Evolutionary conservation across 495 filamentous ascomycete species (phyloP), one percentile per base, ranked within the genome.

Genomic region (Neurospora sp.): DNA sequence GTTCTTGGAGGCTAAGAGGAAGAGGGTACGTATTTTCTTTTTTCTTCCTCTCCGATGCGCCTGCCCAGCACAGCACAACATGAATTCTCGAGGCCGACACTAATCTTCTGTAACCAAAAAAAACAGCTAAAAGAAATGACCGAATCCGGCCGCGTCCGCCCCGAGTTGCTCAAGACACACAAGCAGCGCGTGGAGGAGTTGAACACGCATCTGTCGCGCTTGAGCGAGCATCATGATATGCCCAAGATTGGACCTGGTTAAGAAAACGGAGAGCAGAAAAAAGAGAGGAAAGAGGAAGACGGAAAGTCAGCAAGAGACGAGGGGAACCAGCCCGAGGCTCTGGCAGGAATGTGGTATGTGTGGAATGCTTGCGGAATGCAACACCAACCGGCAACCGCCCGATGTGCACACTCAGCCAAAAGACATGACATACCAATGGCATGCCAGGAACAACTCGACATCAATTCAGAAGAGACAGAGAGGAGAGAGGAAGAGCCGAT

Each of bases 161-260:
- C 84, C 35, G 93, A 94, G 77, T 92, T 94, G 35, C 86, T 92
- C 77, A 99, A 98, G 87, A 96, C 94, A 48, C 96, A 99, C 79
- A 99, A 98, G 81, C 91, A 99, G 86, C 90, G 92, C 2, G 96
- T 99, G 59, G 94, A 99, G 81, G 94, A 97, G 81, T 85, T 98
- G 75, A 99, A 99, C 81, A 92, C 93, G 78, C 97, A 97, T 79
- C 84, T 99, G 54, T 94, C 92, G 74, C 90, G 90, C 74, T 83
- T 99, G 79, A 97, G 93, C 82, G 96, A 99, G 83, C 96, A 99
- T 82, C 96, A 99, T 79, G 96, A 99, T 79, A 99, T 99, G 95
- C 92, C 91, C 72, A 92, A 91, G 84, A 93, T 93, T 74, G 91
- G 91, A 75, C 91, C 91, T 5, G 91, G 91, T 78, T 93, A 85